A percentile compares a stretch with the other conserved stretches of the same genome.
Conservation (phyloP, 768 basidiomycete species). For the Porpolomopsis calyptriformis region DNA sequence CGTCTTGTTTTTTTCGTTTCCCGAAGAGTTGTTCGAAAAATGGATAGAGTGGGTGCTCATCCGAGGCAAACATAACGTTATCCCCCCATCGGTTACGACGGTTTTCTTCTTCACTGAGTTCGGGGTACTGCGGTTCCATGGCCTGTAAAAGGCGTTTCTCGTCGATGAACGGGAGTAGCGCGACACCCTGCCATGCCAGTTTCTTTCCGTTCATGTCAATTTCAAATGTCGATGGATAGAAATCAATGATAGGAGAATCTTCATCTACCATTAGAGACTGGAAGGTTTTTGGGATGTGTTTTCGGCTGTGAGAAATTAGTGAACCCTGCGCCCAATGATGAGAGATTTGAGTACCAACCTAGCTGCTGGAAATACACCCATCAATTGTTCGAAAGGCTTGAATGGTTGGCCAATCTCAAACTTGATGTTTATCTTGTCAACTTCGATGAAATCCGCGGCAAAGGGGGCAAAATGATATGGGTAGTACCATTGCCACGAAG, state of each 20-base stretch:
- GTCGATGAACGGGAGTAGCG: constrained; percentile 93
- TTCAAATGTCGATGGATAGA: constrained; percentile 86
- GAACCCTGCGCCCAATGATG: constrained; percentile 6
- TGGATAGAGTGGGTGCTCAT: constrained; percentile 79
- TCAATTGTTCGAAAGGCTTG: constrained; percentile 93
- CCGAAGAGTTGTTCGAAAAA: constrained; percentile 85
- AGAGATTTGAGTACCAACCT: constrained; percentile 39
- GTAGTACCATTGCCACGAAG: constrained; percentile 99
- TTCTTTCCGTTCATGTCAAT: constrained; percentile 99
- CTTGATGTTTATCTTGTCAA: constrained; percentile 65
- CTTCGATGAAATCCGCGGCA: constrained; percentile 82
- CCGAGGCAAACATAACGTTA: constrained; percentile 70
- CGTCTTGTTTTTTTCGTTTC: constrained; percentile 73
- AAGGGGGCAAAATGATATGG: constrained; percentile 98
- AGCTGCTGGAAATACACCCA: constrained; percentile 95
- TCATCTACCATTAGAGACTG: constrained; percentile 80
- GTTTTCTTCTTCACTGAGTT: constrained; percentile 73
- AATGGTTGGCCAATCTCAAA: constrained; percentile 83
- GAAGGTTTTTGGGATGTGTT: constrained; percentile 81
- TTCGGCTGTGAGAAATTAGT: constrained; percentile 40
- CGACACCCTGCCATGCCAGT: constrained; percentile 99
- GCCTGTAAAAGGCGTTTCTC: constrained; percentile 71
- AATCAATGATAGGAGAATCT: constrained; percentile 89
- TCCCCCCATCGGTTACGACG: constrained; percentile 78
- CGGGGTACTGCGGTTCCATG: constrained; percentile 58